Evolutionary conservation across 108 stramenopile genomes (phyloP).

Genomic region (Nannochloropsis gaditana): DNA sequence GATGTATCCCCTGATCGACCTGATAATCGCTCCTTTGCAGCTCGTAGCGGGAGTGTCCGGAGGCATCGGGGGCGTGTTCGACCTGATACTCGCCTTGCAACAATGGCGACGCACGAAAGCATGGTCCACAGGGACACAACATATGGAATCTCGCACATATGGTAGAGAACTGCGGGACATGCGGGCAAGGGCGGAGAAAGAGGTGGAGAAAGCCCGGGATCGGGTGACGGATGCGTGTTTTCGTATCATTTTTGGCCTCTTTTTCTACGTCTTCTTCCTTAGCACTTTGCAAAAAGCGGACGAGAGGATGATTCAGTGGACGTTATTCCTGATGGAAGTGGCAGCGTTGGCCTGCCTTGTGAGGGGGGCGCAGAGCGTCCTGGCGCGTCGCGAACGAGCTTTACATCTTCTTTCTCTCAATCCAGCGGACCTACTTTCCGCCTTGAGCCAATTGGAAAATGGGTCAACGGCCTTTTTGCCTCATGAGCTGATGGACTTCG

Average conservation of each 20-base stretch:
- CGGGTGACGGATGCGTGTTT: background rate
- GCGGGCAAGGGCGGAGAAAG: background rate
- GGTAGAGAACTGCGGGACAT: background rate
- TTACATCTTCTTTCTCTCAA: background rate
- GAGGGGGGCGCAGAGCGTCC: background rate
- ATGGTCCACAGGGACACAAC: background rate
- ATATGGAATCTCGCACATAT: background rate
- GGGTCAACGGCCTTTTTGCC: too few species aligned
- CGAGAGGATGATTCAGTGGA: background rate
- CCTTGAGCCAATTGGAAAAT: too few species aligned
- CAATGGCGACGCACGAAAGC: background rate
- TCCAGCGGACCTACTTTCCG: background rate
- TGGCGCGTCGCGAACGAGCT: background rate
- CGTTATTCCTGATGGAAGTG: background rate
- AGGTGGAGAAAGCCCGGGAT: background rate
- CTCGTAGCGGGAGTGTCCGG: background rate
- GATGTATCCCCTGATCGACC: background rate
- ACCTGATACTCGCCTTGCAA: background rate
- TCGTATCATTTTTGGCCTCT: background rate
- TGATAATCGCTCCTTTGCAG: conserved; percentile 11
- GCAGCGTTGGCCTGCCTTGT: background rate
- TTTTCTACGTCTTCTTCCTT: background rate
- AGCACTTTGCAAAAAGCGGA: background rate
- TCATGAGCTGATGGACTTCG: background rate
- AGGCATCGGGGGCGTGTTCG: background rate